Evolutionary conservation across 2,329 filamentous ascomycete genomes (phyloP).

Genomic region (Rosellinia necatrix): DNA sequence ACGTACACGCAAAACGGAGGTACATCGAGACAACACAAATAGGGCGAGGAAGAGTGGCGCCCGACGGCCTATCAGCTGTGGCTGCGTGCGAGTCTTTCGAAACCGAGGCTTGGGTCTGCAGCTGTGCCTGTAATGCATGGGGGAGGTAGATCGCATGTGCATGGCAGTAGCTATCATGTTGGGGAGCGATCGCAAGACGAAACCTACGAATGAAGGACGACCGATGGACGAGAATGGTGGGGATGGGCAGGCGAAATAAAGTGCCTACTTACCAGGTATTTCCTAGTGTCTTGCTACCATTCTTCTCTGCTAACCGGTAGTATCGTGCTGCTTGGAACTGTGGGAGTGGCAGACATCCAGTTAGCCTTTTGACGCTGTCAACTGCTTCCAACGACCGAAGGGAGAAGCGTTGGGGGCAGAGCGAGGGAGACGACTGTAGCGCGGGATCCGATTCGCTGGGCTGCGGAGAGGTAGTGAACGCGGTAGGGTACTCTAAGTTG

Average conservation of each 20-base stretch:
- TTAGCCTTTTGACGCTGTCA: conserved; percentile 56
- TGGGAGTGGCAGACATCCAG: conserved; percentile 61
- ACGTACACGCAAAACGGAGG: conserved; percentile 24
- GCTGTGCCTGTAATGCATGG: conserved; percentile 35
- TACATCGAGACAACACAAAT: conserved; percentile 25
- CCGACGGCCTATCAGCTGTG: conserved; percentile 43
- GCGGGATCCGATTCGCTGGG: conserved; percentile 39
- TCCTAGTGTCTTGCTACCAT: conserved; percentile 86
- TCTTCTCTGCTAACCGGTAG: conserved; percentile 86
- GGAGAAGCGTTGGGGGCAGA: conserved; percentile 6
- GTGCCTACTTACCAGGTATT: conserved; percentile 82
- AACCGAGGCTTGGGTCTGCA: conserved; percentile 31
- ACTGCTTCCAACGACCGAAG: conserved; percentile 12
- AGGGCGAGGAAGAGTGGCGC: conserved; percentile 34
- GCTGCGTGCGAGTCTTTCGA: conserved; percentile 26
- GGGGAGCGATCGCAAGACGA: conserved; percentile 16
- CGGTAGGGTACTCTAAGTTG: conserved; percentile 42
- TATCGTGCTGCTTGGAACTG: conserved; percentile 85
- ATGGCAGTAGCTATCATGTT: conserved; percentile 17
- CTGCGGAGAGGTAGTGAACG: conserved; percentile 19
- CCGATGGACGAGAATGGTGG: conserved; percentile 5
- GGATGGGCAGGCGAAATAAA: conserved; percentile 26
- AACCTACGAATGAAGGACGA: conserved; percentile 17
- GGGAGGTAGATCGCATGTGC: conserved; percentile 31
- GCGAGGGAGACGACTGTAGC: conserved; percentile 20